These are phyloP conservation scores for Leccinum longicurvipes DNA, from an alignment of 768 basidiomycete genomes.

Conservation along the genomic window DNA sequence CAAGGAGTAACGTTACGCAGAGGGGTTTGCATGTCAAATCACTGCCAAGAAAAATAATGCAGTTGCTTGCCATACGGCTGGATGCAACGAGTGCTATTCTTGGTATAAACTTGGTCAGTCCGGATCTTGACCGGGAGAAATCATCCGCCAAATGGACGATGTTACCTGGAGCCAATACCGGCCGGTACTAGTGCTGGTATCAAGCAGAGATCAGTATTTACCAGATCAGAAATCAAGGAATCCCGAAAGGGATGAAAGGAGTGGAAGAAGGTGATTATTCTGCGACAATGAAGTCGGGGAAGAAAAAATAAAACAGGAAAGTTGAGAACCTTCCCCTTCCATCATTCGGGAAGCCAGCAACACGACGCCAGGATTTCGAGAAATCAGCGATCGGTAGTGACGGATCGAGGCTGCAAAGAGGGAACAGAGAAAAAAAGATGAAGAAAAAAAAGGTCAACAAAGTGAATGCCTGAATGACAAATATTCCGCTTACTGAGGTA, in stretches of 20 bases:
- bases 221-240: background rate
- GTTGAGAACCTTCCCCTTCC: background rate
- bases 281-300: background rate
- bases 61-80: background rate
- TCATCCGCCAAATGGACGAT: background rate
- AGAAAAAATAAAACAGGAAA: conserved; percentile 1
- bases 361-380: background rate
- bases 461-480: conserved; percentile 1
- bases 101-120: background rate
- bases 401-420: conserved; percentile 3
- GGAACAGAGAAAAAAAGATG: background rate
- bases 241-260: background rate
- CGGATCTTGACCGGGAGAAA: background rate
- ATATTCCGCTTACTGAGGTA: conserved; percentile 27
- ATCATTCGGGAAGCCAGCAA: background rate
- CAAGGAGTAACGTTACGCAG: conserved; percentile 3
- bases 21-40: conserved; percentile 1
- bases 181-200: background rate
- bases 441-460: conserved; percentile 15
- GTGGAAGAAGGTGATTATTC: background rate
- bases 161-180: conserved; percentile 7
- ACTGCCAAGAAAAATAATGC: background rate
- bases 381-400: background rate
- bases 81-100: background rate
- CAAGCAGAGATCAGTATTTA: background rate